These are phyloP conservation scores for Purshia tridentata DNA, from an alignment of 306 rosid species.

Conservation along the genomic window DNA sequence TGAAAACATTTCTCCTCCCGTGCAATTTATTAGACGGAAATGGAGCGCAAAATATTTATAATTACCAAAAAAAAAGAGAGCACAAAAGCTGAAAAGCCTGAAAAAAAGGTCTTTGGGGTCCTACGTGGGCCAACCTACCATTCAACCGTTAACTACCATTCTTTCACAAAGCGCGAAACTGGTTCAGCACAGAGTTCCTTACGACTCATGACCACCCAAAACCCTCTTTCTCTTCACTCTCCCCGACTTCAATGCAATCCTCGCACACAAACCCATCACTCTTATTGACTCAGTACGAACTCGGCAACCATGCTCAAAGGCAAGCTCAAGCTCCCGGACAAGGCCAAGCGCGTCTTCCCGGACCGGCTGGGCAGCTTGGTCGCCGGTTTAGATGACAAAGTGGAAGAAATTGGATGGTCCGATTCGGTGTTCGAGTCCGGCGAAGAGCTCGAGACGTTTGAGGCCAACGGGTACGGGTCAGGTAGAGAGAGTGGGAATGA, in stretches of 20 bases:
- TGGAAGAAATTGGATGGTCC: constrained; percentile 23
- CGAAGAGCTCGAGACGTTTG: constrained; percentile 74
- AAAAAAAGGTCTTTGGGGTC: not conserved
- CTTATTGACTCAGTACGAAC: constrained; percentile 17
- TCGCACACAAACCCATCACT: not conserved
- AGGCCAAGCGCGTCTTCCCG: constrained; percentile 43
- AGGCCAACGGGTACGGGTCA: constrained; percentile 43
- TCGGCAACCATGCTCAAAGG: constrained; percentile 58
- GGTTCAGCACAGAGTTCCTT: constrained; percentile 19
- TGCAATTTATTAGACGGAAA: too few species aligned
- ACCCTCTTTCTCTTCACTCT: not conserved
- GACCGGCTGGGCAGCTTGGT: constrained; percentile 62
- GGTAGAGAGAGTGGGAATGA: constrained; percentile 23
- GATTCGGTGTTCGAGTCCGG: constrained; percentile 52
- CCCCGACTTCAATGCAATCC: constrained; percentile 4
- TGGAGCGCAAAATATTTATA: too few species aligned
- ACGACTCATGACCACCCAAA: constrained; percentile 27
- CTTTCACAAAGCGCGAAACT: constrained; percentile 24
- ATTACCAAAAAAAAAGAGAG: not conserved
- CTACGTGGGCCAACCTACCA: constrained; percentile 29
- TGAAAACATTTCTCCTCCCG: too few species aligned
- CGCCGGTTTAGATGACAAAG: constrained; percentile 42
- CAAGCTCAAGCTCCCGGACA: constrained; percentile 62
- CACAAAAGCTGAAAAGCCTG: not conserved
- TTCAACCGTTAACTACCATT: constrained; percentile 66